Evolutionary conservation across 257 asterid genomes (phyloP).

Genomic region (Lavandula angustifolia): DNA sequence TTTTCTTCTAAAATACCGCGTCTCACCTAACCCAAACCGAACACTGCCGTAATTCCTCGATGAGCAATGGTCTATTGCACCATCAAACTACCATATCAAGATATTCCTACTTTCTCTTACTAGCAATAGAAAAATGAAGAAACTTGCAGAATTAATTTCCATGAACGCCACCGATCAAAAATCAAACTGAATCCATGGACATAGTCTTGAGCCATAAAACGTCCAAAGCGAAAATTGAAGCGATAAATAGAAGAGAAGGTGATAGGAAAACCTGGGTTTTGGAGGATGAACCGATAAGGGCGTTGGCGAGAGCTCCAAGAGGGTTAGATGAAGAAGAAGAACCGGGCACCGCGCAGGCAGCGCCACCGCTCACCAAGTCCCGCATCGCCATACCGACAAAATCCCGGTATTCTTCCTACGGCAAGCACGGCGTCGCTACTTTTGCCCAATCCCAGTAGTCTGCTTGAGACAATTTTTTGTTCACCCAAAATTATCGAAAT

Average conservation of each 20-base stretch:
- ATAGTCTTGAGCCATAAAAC: neutral
- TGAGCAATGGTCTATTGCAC: neutral
- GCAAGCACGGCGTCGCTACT: conserved; percentile 12
- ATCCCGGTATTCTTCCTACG: conserved; percentile 26
- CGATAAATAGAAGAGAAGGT: neutral
- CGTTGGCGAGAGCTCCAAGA: conserved; percentile 84
- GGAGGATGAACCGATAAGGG: conserved; percentile 91
- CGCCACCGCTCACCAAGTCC: conserved; percentile 83
- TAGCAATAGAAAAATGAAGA: conserved; percentile 9
- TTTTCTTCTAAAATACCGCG: neutral
- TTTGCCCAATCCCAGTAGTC: neutral
- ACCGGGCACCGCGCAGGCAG: conserved; percentile 89
- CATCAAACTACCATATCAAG: neutral
- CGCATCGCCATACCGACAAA: conserved; percentile 74
- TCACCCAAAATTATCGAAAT: conserved; percentile 1
- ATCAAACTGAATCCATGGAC: conserved; percentile 1
- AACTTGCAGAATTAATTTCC: conserved; percentile 8
- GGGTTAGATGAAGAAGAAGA: conserved; percentile 89
- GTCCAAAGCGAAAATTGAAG: conserved; percentile 14
- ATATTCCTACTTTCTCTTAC: conserved; percentile 6
- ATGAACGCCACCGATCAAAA: conserved; percentile 10
- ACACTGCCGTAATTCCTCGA: conserved; percentile 3
- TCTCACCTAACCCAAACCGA: conserved; percentile 2
- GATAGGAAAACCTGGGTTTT: conserved; percentile 67
- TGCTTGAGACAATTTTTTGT: neutral